Evolutionary conservation across 2,329 filamentous ascomycete species (phyloP).

Genomic region (Alternaria metachromatica): DNA sequence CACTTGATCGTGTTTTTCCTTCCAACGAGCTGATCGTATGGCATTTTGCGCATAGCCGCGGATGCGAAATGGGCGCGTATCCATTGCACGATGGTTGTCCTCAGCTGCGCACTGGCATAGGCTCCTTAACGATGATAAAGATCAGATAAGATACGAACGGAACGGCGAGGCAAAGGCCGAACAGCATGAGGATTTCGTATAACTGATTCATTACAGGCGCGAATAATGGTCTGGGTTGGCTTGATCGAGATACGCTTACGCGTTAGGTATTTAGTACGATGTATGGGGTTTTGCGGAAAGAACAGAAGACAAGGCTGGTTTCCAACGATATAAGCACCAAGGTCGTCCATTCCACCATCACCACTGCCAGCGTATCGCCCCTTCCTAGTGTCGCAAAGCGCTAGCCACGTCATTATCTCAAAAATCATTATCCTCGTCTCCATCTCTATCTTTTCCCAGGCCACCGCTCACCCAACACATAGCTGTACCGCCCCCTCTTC

Average conservation of each 20-base stretch:
- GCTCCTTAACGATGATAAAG: neutral
- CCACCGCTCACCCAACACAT: neutral
- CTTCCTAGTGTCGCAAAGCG: neutral
- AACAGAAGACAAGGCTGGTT: neutral
- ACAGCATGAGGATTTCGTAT: neutral
- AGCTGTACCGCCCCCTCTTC: conserved; percentile 5
- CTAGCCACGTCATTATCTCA: neutral
- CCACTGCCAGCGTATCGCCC: neutral
- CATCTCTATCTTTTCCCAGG: no score
- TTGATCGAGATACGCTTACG: neutral
- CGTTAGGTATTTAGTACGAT: neutral
- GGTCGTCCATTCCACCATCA: neutral
- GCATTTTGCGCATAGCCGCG: neutral
- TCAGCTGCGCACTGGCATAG: neutral
- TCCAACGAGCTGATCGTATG: neutral
- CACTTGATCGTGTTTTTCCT: neutral
- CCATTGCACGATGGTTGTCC: neutral
- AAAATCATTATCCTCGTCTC: no score
- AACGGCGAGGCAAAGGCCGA: neutral
- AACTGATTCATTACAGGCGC: neutral
- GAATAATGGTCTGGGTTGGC: no score
- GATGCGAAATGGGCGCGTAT: neutral
- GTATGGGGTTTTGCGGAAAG: neutral
- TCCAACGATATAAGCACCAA: neutral
- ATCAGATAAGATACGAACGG: neutral